Percentiles rank a stretch among this genome's conserved stretches.
Conservation (phyloP, 2,329 filamentous ascomycete species). For the Epichloe hybrida region DNA sequence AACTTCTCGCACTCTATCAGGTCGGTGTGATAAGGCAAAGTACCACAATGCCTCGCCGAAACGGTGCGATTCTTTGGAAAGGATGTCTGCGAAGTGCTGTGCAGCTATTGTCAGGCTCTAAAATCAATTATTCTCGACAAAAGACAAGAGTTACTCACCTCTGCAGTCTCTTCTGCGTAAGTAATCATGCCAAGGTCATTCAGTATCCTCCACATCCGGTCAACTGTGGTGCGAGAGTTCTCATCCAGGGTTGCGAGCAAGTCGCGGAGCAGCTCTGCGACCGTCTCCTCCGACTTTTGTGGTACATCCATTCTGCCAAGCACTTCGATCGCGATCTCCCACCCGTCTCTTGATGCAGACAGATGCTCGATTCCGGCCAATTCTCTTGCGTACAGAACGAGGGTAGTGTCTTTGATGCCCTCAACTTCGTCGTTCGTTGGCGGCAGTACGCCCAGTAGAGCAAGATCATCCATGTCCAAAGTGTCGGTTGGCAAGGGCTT, state of each 20-base stretch:
- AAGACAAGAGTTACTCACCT: constrained; percentile 41
- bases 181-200: constrained; percentile 64
- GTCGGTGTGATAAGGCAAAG: constrained; percentile 72
- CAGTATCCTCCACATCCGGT: constrained; percentile 69
- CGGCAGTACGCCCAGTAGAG: constrained; percentile 59
- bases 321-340: constrained; percentile 78
- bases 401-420: constrained; percentile 64
- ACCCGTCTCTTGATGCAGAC: constrained; percentile 50
- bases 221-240: constrained; percentile 56
- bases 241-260: constrained; percentile 50
- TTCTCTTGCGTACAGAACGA: constrained; percentile 61
- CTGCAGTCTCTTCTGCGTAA: constrained; percentile 68
- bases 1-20: constrained; percentile 69
- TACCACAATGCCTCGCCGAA: constrained; percentile 85
- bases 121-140: not conserved
- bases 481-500: constrained; percentile 45
- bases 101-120: constrained; percentile 14
- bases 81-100: constrained; percentile 60
- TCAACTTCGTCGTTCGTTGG: constrained; percentile 44
- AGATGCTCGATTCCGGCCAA: constrained; percentile 44
- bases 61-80: constrained; percentile 57
- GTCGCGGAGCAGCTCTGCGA: constrained; percentile 56
- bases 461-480: constrained; percentile 72
- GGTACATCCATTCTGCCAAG: constrained; percentile 68
- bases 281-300: constrained; percentile 56